A percentile compares a stretch with the other conserved stretches of the same genome.
Conservation (phyloP, 768 basidiomycete species). For the Candolleomyces aberdarensis region DNA sequence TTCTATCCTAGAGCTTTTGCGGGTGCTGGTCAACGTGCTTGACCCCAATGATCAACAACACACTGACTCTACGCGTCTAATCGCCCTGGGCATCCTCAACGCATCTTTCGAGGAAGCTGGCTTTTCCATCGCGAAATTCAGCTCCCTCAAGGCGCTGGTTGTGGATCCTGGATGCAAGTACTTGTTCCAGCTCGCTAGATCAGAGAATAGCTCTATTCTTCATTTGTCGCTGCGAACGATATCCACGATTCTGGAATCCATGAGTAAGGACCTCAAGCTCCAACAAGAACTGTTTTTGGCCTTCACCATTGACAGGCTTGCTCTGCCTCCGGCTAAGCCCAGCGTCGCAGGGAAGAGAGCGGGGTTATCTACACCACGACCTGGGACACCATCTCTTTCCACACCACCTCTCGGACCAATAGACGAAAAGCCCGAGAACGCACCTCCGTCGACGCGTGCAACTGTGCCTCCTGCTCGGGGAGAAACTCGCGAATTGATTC, state of each 20-base stretch:
- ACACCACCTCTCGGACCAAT: conserved; percentile 30
- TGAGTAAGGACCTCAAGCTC: conserved; percentile 82
- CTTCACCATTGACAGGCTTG: conserved; percentile 89
- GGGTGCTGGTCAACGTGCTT: conserved; percentile 92
- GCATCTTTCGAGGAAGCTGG: conserved; percentile 86
- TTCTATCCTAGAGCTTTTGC: conserved; percentile 87
- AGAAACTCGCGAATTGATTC: conserved; percentile 83
- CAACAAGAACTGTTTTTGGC: conserved; percentile 95
- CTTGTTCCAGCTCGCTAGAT: conserved; percentile 93
- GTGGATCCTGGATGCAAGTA: conserved; percentile 93
- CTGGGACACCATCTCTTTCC: conserved; percentile 50
- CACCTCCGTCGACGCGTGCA: conserved; percentile 50
- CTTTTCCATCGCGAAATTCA: conserved; percentile 67
- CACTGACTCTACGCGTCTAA: conserved; percentile 91
- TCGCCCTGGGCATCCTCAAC: conserved; percentile 85
- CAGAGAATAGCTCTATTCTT: conserved; percentile 79
- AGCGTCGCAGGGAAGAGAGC: conserved; percentile 27
- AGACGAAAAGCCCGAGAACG: conserved; percentile 42
- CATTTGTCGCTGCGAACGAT: conserved; percentile 81
- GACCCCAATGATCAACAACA: conserved; percentile 94
- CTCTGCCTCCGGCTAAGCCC: conserved; percentile 43
- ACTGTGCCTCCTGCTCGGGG: conserved; percentile 76
- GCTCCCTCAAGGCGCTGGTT: conserved; percentile 73
- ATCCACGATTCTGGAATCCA: conserved; percentile 83
- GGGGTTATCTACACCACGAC: conserved; percentile 38